phyloP scores from a whole-genome alignment of 2,329 filamentous ascomycete genomes.

The Monosporascus sp. region DNA sequence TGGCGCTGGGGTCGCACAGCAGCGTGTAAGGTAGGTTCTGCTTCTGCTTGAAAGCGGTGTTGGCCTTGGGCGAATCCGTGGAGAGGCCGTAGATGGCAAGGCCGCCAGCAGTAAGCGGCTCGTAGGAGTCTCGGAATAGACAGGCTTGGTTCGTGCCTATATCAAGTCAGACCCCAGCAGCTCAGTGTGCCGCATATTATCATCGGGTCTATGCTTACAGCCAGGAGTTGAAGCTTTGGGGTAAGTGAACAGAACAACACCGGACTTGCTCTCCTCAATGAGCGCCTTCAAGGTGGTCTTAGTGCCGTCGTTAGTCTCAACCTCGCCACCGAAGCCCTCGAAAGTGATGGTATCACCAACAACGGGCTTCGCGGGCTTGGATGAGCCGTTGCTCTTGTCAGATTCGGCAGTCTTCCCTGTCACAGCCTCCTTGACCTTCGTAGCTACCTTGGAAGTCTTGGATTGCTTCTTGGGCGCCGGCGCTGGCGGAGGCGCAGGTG shows the following conservation, averaged over 20 bases:
- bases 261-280: slow-evolving; percentile 74
- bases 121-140: slow-evolving; percentile 83
- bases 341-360: slow-evolving; percentile 53
- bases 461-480: slow-evolving; percentile 37
- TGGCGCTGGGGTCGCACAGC: slow-evolving; percentile 71
- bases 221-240: slow-evolving; percentile 91
- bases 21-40: slow-evolving; percentile 85
- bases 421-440: slow-evolving; percentile 33
- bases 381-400: slow-evolving; percentile 26
- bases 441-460: slow-evolving; percentile 30
- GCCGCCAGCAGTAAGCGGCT: slow-evolving; percentile 68
- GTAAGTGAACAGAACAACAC: slow-evolving; percentile 91
- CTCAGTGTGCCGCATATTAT: not conserved
- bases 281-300: slow-evolving; percentile 76
- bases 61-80: slow-evolving; percentile 81
- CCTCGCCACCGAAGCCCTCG: slow-evolving; percentile 59
- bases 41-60: slow-evolving; percentile 88
- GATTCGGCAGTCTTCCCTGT: slow-evolving; percentile 20
- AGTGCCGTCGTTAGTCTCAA: slow-evolving; percentile 79
- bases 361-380: slow-evolving; percentile 36
- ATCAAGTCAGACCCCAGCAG: slow-evolving; percentile 12
- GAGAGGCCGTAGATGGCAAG: slow-evolving; percentile 88
- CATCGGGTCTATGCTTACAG: slow-evolving; percentile 57
- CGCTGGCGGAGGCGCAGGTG: slow-evolving; percentile 32
- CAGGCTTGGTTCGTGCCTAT: slow-evolving; percentile 89